These are phyloP conservation scores for Corchorus capsularis DNA, from an alignment of 345 rosid species.

Conservation along the genomic window DNA sequence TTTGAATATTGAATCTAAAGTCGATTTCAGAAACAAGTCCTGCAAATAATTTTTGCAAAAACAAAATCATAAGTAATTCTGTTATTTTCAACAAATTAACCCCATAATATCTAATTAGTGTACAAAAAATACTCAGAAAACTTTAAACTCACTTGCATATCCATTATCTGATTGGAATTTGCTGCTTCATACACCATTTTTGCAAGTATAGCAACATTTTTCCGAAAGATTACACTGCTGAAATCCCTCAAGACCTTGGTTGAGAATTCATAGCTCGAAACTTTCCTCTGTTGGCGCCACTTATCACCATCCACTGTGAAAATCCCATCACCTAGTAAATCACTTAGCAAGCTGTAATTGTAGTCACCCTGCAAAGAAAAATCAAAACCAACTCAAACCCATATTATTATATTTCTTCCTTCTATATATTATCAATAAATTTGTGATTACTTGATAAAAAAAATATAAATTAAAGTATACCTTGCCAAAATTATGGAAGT, in stretches of 20 bases:
- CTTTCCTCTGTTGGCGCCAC: conserved; percentile 57
- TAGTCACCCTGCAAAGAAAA: conserved; percentile 36
- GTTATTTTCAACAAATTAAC: too few relatives aligned
- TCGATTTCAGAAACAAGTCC: conserved; percentile 64
- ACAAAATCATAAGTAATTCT: background rate
- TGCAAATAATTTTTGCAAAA: conserved; percentile 10
- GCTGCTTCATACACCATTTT: conserved; percentile 36
- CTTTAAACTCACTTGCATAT: conserved; percentile 46
- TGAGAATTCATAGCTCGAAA: conserved; percentile 53
- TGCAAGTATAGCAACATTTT: conserved; percentile 43
- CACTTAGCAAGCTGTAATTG: conserved; percentile 40
- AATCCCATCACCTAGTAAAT: conserved; percentile 53
- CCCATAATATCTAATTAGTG: too few relatives aligned
- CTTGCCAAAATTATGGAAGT: conserved; percentile 53
- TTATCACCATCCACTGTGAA: conserved; percentile 51
- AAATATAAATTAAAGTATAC: background rate
- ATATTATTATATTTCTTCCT: too few relatives aligned
- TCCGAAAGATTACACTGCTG: conserved; percentile 43
- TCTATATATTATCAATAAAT: too few relatives aligned
- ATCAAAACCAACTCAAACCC: too few relatives aligned
- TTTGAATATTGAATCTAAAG: conserved; percentile 62
- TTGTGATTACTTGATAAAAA: too few relatives aligned
- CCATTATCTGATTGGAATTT: conserved; percentile 24
- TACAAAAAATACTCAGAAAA: too few relatives aligned
- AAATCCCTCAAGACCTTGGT: conserved; percentile 48